Evolutionary conservation across 2,329 filamentous ascomycete genomes (phyloP), one percentile per base, ranked within the genome.

Genomic region (Ceratocystis lukuohia): DNA sequence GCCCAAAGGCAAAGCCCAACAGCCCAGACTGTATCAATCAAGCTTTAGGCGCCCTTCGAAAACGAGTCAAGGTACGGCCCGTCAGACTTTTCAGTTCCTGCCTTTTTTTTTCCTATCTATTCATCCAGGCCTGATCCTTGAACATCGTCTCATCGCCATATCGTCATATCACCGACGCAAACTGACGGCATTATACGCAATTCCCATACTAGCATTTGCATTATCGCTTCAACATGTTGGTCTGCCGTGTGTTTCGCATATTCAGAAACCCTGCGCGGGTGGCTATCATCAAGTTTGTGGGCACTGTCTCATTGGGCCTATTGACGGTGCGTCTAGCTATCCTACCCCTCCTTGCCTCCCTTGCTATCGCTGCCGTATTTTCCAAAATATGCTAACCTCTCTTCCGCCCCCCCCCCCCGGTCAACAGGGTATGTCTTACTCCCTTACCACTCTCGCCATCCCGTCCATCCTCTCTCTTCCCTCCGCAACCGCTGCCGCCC

Each of bases 211-310:
- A 12, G 37, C 12, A 41, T 41, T 15, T 12, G 10, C 0, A 15
- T 28, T 25, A 53, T 53, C 22, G 22, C 10, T 28, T 15, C 65
- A 66, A 5, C 20, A 67, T 67, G 67, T 66, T 65, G 62, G 50
- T 65, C 61, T 66, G 66, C 22, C 65, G 65, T 28, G 62, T 68
- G 6, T 68, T 68, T 67, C 65, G 68, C 67, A 68, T 71, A 74
- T 76, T 68, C 61, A 88, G 91, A 84, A 80, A 84, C 71, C 84
- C 82, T 71, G 85, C 81, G 72, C 84, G 85, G 73, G 80, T 96
- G 73, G 86, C 89, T 66, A 78, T 88, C 75, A 85, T 89, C 78
- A 96, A 97, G 79, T 96, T 96, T 75, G 88, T 96, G 71, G 93
- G 93, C 73, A 95, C 91, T 64, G 84, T 96, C 70, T 93, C 88